phyloP scores from a whole-genome alignment of 768 basidiomycete species.

The Rhodotorula taiwanensis region DNA sequence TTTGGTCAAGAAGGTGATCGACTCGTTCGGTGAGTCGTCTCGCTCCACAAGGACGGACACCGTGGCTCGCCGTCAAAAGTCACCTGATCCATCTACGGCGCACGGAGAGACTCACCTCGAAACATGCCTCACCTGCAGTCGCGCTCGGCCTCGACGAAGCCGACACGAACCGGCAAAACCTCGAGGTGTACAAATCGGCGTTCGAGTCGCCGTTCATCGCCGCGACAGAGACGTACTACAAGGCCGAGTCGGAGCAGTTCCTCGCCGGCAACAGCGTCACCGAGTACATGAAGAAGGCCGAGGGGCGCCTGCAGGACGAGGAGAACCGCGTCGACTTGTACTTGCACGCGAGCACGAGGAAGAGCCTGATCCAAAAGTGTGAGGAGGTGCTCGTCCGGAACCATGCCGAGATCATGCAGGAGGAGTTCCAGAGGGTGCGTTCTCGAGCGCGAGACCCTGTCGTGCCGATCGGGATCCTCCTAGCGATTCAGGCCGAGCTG shows the following conservation, averaged over 20 bases:
- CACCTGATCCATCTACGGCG: neutral
- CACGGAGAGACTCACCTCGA: neutral
- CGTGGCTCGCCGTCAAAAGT: neutral
- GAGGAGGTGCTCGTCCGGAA: slow-evolving; percentile 86
- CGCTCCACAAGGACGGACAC: neutral
- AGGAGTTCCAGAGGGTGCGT: slow-evolving; percentile 66
- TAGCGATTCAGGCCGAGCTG: too few relatives aligned
- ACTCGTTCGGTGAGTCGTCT: slow-evolving; percentile 59
- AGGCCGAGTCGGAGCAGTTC: slow-evolving; percentile 82
- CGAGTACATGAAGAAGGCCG: slow-evolving; percentile 91
- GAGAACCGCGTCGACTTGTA: slow-evolving; percentile 92
- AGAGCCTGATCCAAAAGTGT: slow-evolving; percentile 58
- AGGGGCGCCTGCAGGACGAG: slow-evolving; percentile 84
- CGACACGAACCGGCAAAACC: slow-evolving; percentile 83
- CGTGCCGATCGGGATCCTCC: too few relatives aligned
- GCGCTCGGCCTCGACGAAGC: slow-evolving; percentile 88
- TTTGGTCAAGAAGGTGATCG: slow-evolving; percentile 86
- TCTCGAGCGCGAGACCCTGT: too few relatives aligned
- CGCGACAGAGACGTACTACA: slow-evolving; percentile 85
- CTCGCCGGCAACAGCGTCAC: slow-evolving; percentile 79
- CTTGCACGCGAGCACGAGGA: slow-evolving; percentile 79
- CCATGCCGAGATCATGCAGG: slow-evolving; percentile 78
- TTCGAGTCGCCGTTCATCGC: slow-evolving; percentile 83
- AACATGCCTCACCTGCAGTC: slow-evolving; percentile 48
- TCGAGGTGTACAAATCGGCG: slow-evolving; percentile 86